These are phyloP conservation scores for Lachnellula occidentalis DNA, from an alignment of 2,329 filamentous ascomycete genomes.

Conservation along the genomic window DNA sequence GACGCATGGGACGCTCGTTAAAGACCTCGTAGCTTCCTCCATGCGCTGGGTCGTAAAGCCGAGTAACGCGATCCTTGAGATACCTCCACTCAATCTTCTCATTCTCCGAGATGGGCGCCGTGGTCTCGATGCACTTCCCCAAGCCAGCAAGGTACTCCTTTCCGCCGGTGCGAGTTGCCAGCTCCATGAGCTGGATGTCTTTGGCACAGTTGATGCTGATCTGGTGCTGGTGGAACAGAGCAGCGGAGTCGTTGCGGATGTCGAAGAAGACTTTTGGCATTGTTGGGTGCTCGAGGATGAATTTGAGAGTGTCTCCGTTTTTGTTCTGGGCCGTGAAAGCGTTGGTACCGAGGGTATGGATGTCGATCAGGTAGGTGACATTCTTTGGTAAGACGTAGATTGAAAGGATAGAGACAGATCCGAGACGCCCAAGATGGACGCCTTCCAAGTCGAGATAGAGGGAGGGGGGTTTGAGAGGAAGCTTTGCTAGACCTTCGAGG, in stretches of 20 bases:
- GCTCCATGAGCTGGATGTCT: slow-evolving; percentile 15
- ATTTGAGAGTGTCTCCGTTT: slow-evolving; percentile 24
- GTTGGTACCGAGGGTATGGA: slow-evolving; percentile 22
- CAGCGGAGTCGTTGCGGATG: slow-evolving; percentile 52
- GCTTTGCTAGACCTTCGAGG: neutral
- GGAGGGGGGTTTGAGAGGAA: slow-evolving; percentile 1
- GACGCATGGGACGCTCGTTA: slow-evolving; percentile 37
- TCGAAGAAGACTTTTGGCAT: slow-evolving; percentile 43
- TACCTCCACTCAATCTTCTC: slow-evolving; percentile 5
- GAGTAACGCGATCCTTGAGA: too few relatives aligned
- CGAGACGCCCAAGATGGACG: slow-evolving; percentile 22
- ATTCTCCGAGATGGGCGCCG: neutral
- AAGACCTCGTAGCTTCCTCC: slow-evolving; percentile 44
- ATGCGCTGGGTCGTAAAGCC: slow-evolving; percentile 21
- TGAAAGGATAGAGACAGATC: slow-evolving; percentile 24
- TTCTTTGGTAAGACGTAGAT: slow-evolving; percentile 20
- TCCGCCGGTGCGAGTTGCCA: slow-evolving; percentile 3
- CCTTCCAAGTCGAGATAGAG: slow-evolving; percentile 28
- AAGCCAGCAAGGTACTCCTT: slow-evolving; percentile 33
- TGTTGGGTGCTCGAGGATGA: slow-evolving; percentile 25
- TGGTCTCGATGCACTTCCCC: slow-evolving; percentile 32
- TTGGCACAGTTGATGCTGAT: slow-evolving; percentile 1
- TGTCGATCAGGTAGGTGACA: slow-evolving; percentile 29
- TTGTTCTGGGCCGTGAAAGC: slow-evolving; percentile 26
- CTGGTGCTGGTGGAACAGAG: slow-evolving; percentile 37